Percentiles rank a stretch among this genome's conserved stretches.
Conservation (phyloP, 768 basidiomycete species). For the Suillus lakei region DNA sequence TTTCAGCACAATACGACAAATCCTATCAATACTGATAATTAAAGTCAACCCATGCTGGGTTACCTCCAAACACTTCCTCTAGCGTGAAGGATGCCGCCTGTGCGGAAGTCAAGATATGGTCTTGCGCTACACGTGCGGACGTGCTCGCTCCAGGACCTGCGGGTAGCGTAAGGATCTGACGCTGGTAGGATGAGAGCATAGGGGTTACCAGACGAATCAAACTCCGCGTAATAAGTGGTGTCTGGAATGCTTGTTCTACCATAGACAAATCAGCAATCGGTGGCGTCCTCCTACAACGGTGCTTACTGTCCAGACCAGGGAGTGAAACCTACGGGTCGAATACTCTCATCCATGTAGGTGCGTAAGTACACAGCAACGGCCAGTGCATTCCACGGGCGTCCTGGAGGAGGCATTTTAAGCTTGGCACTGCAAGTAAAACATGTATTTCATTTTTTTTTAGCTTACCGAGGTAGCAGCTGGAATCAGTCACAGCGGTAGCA, state of each 20-base stretch:
- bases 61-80: conserved; percentile 53
- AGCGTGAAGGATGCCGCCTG: conserved; percentile 42
- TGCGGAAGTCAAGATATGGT: conserved; percentile 47
- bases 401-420: conserved; percentile 12
- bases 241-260: conserved; percentile 53
- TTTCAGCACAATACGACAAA: not conserved
- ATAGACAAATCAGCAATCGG: not conserved
- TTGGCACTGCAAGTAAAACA: not conserved
- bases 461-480: conserved; percentile 55
- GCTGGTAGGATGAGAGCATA: not conserved
- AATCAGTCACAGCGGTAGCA: conserved; percentile 46
- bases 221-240: conserved; percentile 64
- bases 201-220: conserved; percentile 49
- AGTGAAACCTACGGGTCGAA: conserved; percentile 54
- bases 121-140: conserved; percentile 46
- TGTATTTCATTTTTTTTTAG: not conserved
- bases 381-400: conserved; percentile 66
- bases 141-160: conserved; percentile 58
- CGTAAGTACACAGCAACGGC: conserved; percentile 57
- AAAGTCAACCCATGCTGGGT: conserved; percentile 61
- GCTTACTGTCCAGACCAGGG: conserved; percentile 43
- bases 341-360: conserved; percentile 63
- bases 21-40: conserved; percentile 43
- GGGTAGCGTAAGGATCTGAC: not conserved
- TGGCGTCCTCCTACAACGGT: not conserved